Base-by-base conservation (phyloP, 805 yeast genomes). In the Candida yuanshanica region DNA sequence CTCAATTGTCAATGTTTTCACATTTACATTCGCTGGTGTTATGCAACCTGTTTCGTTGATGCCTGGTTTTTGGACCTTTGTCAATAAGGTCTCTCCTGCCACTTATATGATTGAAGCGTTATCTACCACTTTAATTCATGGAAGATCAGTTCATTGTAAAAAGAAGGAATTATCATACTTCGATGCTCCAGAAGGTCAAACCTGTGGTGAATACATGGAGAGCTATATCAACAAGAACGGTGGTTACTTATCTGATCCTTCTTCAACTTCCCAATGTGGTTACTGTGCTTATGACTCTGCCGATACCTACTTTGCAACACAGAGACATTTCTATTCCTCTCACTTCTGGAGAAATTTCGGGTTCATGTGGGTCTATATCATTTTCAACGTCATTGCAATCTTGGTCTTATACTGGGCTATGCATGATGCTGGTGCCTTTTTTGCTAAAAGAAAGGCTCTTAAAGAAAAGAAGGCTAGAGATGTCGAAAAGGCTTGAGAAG, bases 41-140 rank as follows among this genome's bases (percentile, higher is more conserved):
- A 66, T 80, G 43, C 86, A 80, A 53, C 75, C 79, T 14, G 63
- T 64, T 6, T 31, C 45, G 3, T 62, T 69, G 39, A 73, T 84
- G 80, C 93, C 95, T 12, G 79, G 85, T 2, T 86, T 86, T 68
- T 86, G 95, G 95, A 77, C 74, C 35, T 86, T 82, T 59, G 83
- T 86, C 89, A 81, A 83, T 74, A 74, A 83, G 50, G 70, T 69
- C 16, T 80, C 86, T 20, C 95, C 84, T 9, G 73, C 73, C 62
- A 83, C 91, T 2, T 86, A 86, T 56, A 76, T 81, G 58, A 66
- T 85, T 43, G 78, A 76, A 47, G 68, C 76, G 39, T 66, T 82
- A 45, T 64, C 79, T 33, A 68, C 64, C 21, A 62, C 57, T 23
- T 68, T 72, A 39, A 63, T 72, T 50, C 81, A 81, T 49, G 72